Conservation (phyloP, 306 rosid species). For the Malus fusca region DNA sequence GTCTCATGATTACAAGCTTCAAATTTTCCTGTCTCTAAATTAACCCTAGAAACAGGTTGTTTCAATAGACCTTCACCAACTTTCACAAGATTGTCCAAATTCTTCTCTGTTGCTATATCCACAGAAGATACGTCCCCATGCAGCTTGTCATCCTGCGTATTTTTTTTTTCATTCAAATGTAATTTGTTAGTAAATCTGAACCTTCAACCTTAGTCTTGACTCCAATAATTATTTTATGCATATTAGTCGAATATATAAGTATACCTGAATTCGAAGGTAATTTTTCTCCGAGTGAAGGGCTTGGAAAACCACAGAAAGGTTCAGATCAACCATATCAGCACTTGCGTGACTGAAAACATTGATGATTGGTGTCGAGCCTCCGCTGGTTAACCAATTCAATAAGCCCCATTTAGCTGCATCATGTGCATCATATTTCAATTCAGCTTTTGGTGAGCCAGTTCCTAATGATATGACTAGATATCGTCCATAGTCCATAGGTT, state of each 20-base stretch:
- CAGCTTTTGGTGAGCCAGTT: conserved; percentile 44
- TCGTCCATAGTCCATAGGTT: conserved; percentile 25
- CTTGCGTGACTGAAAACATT: conserved; percentile 37
- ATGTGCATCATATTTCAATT: conserved; percentile 28
- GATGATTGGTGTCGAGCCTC: conserved; percentile 39
- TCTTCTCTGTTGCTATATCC: conserved; percentile 45
- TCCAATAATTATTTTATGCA: neutral
- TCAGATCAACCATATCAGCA: conserved; percentile 47
- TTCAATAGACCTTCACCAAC: conserved; percentile 41
- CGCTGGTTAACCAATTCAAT: conserved; percentile 39
- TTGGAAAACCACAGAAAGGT: conserved; percentile 31
- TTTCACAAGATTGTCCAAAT: conserved; percentile 37
- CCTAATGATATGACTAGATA: conserved; percentile 53
- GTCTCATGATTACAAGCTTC: conserved; percentile 26
- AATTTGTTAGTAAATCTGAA: neutral
- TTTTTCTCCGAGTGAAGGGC: conserved; percentile 35
- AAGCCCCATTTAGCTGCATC: conserved; percentile 51
- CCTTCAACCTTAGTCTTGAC: neutral
- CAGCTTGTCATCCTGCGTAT: conserved; percentile 46
- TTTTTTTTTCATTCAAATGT: neutral
- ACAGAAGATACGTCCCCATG: conserved; percentile 32
- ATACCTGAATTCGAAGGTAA: conserved; percentile 34
- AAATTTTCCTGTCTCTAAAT: conserved; percentile 32
- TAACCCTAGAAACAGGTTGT: conserved; percentile 48
- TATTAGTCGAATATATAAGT: neutral